phyloP scores from a whole-genome alignment of 148 eudicot species.

The Gaultheria prostrata region DNA sequence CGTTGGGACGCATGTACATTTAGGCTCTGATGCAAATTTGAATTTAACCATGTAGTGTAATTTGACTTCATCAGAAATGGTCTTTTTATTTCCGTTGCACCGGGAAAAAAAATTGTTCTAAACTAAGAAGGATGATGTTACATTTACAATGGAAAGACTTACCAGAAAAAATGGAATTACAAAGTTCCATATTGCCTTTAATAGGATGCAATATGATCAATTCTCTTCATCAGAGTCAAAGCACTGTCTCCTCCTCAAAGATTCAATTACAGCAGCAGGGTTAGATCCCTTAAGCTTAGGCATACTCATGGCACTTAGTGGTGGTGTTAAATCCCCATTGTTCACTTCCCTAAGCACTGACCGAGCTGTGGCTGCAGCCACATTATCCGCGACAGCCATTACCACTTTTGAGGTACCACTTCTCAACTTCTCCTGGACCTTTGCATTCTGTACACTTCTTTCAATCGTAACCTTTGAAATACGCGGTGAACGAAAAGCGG shows the following conservation, averaged over 20 bases:
- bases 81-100: background rate
- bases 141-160: background rate
- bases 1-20: background rate
- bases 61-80: background rate
- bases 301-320: constrained; percentile 64
- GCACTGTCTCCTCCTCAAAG: constrained; percentile 66
- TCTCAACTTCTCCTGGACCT: constrained; percentile 32
- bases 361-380: constrained; percentile 60
- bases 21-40: background rate
- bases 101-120: no score
- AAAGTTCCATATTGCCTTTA: background rate
- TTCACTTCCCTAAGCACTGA: constrained; percentile 80
- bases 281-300: constrained; percentile 60
- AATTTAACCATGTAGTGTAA: background rate
- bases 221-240: constrained; percentile 86
- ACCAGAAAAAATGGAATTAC: background rate
- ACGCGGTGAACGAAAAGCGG: constrained; percentile 38
- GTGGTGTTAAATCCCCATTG: constrained; percentile 48
- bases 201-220: constrained; percentile 17
- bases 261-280: constrained; percentile 53
- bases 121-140: background rate
- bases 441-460: constrained; percentile 17
- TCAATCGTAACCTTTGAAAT: constrained; percentile 14
- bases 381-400: constrained; percentile 70
- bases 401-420: constrained; percentile 48